Conservation (phyloP, 345 rosid species). For the Sonneratia caseolaris region DNA sequence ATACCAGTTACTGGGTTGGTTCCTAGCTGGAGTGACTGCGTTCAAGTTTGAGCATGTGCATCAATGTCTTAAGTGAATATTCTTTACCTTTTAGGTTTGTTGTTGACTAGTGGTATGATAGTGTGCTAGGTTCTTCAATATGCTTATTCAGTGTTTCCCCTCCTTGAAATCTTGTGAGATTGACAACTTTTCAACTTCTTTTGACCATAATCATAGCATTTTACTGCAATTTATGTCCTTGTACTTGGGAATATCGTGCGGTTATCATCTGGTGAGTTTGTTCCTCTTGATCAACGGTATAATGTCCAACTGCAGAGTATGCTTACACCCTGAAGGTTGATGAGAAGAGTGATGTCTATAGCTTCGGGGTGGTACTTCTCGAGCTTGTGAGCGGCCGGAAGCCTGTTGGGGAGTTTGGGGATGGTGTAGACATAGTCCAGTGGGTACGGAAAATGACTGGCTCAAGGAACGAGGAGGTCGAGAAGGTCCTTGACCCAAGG, state of each 20-base stretch:
- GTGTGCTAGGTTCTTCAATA: not conserved
- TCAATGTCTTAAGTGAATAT: not conserved
- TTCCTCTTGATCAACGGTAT: not conserved
- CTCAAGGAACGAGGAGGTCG: slow-evolving; percentile 74
- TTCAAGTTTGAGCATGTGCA: not conserved
- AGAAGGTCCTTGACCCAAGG: slow-evolving; percentile 73
- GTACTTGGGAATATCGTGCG: not conserved
- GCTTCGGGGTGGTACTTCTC: slow-evolving; percentile 86
- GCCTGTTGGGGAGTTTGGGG: slow-evolving; percentile 97
- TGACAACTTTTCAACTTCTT: not conserved
- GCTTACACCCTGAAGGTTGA: slow-evolving; percentile 95
- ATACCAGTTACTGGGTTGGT: not conserved
- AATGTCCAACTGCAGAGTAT: slow-evolving; percentile 46
- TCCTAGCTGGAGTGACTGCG: not conserved
- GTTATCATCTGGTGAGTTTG: not conserved
- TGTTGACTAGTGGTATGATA: not conserved
- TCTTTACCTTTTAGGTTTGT: not conserved
- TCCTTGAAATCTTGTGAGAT: not conserved
- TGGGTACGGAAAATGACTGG: slow-evolving; percentile 90
- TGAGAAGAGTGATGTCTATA: slow-evolving; percentile 97
- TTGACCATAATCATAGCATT: no score
- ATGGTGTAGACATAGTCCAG: slow-evolving; percentile 94
- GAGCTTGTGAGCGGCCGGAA: slow-evolving; percentile 78
- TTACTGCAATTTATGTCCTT: no score
- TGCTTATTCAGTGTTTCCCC: not conserved